Conservation (phyloP, 169 alveolate species). For the Perkinsus olseni region DNA sequence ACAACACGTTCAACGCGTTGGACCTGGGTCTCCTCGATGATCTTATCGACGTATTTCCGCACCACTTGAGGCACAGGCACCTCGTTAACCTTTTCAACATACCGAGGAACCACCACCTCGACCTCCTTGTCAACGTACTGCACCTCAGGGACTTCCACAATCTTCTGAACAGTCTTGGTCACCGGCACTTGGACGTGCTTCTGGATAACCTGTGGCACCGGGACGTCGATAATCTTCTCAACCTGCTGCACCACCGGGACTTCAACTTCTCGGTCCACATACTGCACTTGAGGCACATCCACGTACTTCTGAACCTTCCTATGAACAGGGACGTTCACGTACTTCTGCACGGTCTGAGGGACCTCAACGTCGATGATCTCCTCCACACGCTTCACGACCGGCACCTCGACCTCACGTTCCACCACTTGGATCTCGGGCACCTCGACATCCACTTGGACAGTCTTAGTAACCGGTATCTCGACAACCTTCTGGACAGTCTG, state of each 20-base stretch:
- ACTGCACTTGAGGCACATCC: conserved; percentile 57
- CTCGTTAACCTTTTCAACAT: conserved; percentile 57
- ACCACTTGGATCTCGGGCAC: neutral
- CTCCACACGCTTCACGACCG: neutral
- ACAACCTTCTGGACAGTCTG: neutral
- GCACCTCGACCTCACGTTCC: neutral
- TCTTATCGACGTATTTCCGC: conserved; percentile 52
- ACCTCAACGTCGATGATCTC: neutral
- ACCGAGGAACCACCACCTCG: conserved; percentile 61
- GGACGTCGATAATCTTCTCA: conserved; percentile 60
- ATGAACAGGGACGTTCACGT: neutral
- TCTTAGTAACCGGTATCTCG: neutral
- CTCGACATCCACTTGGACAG: neutral
- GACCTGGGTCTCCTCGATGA: conserved; percentile 67
- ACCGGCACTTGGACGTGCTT: neutral
- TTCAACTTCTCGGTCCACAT: conserved; percentile 61
- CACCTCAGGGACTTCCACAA: conserved; percentile 68
- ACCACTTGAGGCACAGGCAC: conserved; percentile 46
- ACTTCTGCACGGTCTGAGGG: neutral
- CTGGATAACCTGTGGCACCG: conserved; percentile 8
- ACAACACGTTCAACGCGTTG: conserved; percentile 59
- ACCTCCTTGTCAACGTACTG: conserved; percentile 61
- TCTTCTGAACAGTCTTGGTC: conserved; percentile 31
- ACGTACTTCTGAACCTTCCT: neutral
- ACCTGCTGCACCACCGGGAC: conserved; percentile 59